Conservation (phyloP, 2,329 filamentous ascomycete genomes). For the Ophiostoma angusticollis region DNA sequence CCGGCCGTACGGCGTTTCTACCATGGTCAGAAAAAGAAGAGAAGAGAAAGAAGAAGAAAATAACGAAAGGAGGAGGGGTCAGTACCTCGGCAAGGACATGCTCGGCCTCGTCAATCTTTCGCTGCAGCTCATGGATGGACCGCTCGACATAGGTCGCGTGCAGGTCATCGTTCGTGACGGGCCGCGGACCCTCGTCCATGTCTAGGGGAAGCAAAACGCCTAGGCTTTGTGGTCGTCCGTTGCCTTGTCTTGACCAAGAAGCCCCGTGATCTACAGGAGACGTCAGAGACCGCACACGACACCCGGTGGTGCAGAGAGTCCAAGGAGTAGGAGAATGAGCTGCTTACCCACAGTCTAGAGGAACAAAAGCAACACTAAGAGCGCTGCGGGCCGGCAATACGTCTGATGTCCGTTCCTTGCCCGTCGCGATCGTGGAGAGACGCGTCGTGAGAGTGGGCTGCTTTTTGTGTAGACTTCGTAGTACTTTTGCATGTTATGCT, state of each 20-base stretch:
- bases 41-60: background rate
- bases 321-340: background rate
- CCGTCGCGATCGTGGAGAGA: too few species aligned
- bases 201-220: background rate
- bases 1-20: slow-evolving; percentile 14
- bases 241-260: background rate
- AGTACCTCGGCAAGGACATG: slow-evolving; percentile 34
- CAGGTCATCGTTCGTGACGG: slow-evolving; percentile 23
- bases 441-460: too few species aligned
- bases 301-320: too few species aligned
- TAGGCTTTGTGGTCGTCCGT: background rate
- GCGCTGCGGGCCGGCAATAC: too few species aligned
- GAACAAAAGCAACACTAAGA: too few species aligned
- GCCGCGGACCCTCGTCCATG: slow-evolving; percentile 18
- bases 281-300: slow-evolving; percentile 2
- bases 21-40: background rate
- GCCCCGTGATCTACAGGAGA: slow-evolving; percentile 4
- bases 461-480: too few species aligned
- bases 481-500: too few species aligned
- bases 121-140: slow-evolving; percentile 55
- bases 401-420: too few species aligned
- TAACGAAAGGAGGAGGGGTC: background rate
- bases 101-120: slow-evolving; percentile 41
- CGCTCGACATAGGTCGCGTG: slow-evolving; percentile 47
- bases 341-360: too few species aligned